These are phyloP conservation scores for Byssothecium circinans DNA, from an alignment of 2,329 filamentous ascomycete species.

Conservation along the genomic window DNA sequence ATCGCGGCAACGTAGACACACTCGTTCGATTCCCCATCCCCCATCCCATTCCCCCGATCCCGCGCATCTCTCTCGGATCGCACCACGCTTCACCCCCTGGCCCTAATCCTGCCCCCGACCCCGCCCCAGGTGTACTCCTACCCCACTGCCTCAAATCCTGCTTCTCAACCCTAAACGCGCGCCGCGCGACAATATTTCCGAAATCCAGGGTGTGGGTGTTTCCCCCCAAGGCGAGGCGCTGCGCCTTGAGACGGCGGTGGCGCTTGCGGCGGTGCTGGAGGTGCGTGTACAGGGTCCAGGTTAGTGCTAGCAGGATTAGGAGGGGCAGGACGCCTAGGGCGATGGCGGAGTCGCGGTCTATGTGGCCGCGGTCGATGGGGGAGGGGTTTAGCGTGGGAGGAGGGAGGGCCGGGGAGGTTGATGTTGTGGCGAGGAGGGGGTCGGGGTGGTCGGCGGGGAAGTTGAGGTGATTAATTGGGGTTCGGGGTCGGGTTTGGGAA, in stretches of 20 bases:
- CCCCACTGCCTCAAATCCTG: not conserved
- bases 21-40: not conserved
- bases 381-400: conserved; percentile 1
- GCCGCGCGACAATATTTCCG: not conserved
- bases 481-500: not conserved
- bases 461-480: not conserved
- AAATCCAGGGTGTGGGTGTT: not conserved
- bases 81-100: not conserved
- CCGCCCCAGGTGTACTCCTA: not conserved
- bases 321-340: conserved; percentile 10
- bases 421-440: not conserved
- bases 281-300: not conserved
- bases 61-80: no score
- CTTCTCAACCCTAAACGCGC: not conserved
- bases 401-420: not conserved
- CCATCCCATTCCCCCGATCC: no score
- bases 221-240: not conserved
- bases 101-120: not conserved
- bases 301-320: conserved; percentile 1
- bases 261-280: not conserved
- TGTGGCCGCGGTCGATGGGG: conserved; percentile 8
- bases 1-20: conserved; percentile 1
- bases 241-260: not conserved
- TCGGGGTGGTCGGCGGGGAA: not conserved
- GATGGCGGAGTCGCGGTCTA: conserved; percentile 15